Evolutionary conservation across 2,329 filamentous ascomycete genomes (phyloP).

Genomic region (Teratosphaeria pseudoeucalypti): DNA sequence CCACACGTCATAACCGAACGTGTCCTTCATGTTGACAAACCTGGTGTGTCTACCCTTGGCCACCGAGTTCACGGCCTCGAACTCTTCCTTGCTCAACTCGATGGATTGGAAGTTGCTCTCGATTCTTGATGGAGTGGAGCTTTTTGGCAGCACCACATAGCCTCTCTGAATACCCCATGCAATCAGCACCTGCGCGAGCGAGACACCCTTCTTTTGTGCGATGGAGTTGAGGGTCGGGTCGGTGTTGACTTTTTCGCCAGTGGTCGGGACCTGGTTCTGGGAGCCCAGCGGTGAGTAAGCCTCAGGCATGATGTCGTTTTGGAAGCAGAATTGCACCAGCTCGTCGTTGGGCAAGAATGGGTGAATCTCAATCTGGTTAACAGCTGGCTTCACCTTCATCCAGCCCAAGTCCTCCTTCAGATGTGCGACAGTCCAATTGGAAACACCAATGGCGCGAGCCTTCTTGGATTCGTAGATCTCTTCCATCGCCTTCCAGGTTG

Average conservation of each 20-base stretch:
- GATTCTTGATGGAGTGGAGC: constrained; percentile 55
- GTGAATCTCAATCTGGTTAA: constrained; percentile 43
- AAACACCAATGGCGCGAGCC: constrained; percentile 43
- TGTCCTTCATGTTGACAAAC: constrained; percentile 76
- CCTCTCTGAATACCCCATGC: constrained; percentile 57
- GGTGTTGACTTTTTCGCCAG: constrained; percentile 54
- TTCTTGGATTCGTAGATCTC: constrained; percentile 45
- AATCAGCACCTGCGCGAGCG: constrained; percentile 51
- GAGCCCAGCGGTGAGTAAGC: constrained; percentile 53
- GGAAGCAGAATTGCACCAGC: constrained; percentile 47
- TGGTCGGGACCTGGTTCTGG: constrained; percentile 58
- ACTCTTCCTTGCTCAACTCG: constrained; percentile 43
- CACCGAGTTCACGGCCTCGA: constrained; percentile 52
- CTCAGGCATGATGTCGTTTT: constrained; percentile 45
- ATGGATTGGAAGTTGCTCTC: constrained; percentile 58
- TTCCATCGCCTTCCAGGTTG: constrained; percentile 55
- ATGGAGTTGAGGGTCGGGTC: constrained; percentile 50
- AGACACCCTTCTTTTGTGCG: constrained; percentile 47
- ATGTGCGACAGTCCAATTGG: constrained; percentile 38
- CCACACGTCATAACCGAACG: constrained; percentile 61
- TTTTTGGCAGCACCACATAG: constrained; percentile 61
- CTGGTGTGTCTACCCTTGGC: constrained; percentile 56
- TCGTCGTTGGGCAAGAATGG: constrained; percentile 53
- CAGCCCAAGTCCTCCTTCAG: constrained; percentile 35
- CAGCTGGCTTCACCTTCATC: constrained; percentile 31